Percentiles rank a stretch among this genome's conserved stretches.
These are phyloP conservation scores for Trichoderma virens DNA, from an alignment of 495 filamentous ascomycete species.

Conservation along the genomic window DNA sequence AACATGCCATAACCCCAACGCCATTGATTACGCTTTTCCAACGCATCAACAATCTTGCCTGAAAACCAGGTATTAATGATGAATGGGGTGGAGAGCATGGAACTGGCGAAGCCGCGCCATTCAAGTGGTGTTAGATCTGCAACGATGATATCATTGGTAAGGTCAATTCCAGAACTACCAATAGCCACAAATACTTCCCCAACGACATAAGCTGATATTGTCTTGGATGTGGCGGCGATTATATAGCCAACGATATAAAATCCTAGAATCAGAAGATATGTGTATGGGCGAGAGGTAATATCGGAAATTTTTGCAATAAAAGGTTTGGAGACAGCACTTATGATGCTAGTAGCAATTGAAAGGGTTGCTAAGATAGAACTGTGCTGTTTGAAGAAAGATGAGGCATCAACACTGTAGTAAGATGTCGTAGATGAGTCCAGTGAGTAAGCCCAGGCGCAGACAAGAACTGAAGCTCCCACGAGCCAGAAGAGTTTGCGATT, in stretches of 20 bases:
- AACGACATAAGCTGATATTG: not conserved
- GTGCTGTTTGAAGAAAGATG: conserved; percentile 8
- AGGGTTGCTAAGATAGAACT: conserved; percentile 8
- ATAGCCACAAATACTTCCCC: not conserved
- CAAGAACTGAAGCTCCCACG: conserved; percentile 2
- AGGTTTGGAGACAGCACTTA: conserved; percentile 7
- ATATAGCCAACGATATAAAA: conserved; percentile 9
- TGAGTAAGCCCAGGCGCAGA: conserved; percentile 10
- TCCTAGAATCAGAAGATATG: conserved; percentile 8
- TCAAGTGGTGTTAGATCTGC: conserved; percentile 10
- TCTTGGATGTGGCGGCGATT: conserved; percentile 7
- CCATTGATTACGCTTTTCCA: not conserved
- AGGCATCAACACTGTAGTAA: conserved; percentile 11
- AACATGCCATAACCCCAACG: conserved; percentile 12
- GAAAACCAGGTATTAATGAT: conserved; percentile 6
- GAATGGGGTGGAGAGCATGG: conserved; percentile 10
- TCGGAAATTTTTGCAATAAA: conserved; percentile 12
- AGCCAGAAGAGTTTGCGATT: conserved; percentile 7
- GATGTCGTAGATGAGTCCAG: conserved; percentile 10
- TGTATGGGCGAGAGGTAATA: conserved; percentile 9
- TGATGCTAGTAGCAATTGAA: conserved; percentile 9
- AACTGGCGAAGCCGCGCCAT: conserved; percentile 10
- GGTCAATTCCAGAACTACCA: conserved; percentile 3
- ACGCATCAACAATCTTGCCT: conserved; percentile 9
- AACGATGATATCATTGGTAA: conserved; percentile 9